These are phyloP conservation scores for Tulasnella sp. DNA, from an alignment of 768 basidiomycete genomes.

Conservation along the genomic window DNA sequence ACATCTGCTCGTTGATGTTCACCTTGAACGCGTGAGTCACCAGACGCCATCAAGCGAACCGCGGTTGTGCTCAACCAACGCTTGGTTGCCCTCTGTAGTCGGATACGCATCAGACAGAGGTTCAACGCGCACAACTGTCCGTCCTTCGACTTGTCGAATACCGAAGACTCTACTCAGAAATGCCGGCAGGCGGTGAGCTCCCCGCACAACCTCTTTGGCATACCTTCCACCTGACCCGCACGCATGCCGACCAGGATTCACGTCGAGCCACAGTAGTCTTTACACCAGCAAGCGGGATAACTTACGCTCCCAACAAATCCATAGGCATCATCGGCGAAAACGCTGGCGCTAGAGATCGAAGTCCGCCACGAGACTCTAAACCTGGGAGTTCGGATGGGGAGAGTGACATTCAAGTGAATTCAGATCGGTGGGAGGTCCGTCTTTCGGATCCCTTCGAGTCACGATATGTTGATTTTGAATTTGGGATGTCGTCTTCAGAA, in stretches of 20 bases:
- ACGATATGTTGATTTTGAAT: neutral
- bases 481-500: neutral
- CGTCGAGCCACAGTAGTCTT: neutral
- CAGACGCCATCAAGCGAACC: too few species aligned
- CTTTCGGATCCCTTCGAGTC: neutral
- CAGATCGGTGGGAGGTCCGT: neutral
- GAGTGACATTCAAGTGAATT: neutral
- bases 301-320: neutral
- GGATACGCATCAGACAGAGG: neutral
- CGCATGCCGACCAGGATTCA: neutral
- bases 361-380: neutral
- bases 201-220: neutral
- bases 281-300: neutral
- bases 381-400: neutral
- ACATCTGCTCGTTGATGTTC: neutral
- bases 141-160: neutral
- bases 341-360: neutral
- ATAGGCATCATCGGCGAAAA: neutral
- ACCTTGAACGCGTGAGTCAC: constrained; percentile 2
- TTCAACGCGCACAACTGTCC: neutral
- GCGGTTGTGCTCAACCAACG: too few species aligned
- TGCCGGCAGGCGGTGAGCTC: neutral
- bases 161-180: neutral
- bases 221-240: neutral
- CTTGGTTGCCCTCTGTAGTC: neutral